These are phyloP conservation scores for Monsonia emarginata DNA, from an alignment of 441 rosid genomes.

Conservation along the genomic window DNA sequence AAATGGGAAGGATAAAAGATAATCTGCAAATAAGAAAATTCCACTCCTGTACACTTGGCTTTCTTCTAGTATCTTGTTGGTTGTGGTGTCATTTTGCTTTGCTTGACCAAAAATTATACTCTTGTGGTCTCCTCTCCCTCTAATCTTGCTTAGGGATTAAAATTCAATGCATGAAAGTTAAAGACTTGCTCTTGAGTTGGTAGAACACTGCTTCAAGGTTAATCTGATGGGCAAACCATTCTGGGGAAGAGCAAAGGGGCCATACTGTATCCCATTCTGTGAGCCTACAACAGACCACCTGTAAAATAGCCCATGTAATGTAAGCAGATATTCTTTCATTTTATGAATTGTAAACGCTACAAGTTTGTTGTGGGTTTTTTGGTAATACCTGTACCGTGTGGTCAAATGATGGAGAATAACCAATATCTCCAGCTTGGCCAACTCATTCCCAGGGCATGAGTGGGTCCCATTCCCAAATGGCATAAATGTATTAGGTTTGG, in stretches of 20 bases:
- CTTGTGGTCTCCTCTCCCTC: background rate
- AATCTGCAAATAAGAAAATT: no score
- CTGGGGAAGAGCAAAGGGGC: slow-evolving; percentile 94
- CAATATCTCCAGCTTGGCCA: slow-evolving; percentile 77
- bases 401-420: slow-evolving; percentile 80
- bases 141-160: background rate
- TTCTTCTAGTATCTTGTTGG: slow-evolving; percentile 7
- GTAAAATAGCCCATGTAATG: slow-evolving; percentile 26
- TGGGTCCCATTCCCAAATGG: slow-evolving; percentile 90
- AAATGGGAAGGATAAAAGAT: slow-evolving; percentile 2
- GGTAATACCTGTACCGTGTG: slow-evolving; percentile 72
- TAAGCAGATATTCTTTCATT: slow-evolving; percentile 24
- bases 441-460: slow-evolving; percentile 86
- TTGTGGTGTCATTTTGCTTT: background rate
- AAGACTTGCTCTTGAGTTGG: background rate
- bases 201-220: slow-evolving; percentile 28
- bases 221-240: slow-evolving; percentile 74
- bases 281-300: slow-evolving; percentile 66
- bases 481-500: slow-evolving; percentile 81
- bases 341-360: slow-evolving; percentile 6
- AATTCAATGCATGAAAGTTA: background rate
- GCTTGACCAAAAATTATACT: slow-evolving; percentile 3
- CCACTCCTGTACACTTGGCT: slow-evolving; percentile 29
- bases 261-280: slow-evolving; percentile 72
- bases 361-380: background rate